Evolutionary conservation across 768 basidiomycete genomes (phyloP), one percentile per base, ranked within the genome.

Genomic region (Dentipellis sp.): DNA sequence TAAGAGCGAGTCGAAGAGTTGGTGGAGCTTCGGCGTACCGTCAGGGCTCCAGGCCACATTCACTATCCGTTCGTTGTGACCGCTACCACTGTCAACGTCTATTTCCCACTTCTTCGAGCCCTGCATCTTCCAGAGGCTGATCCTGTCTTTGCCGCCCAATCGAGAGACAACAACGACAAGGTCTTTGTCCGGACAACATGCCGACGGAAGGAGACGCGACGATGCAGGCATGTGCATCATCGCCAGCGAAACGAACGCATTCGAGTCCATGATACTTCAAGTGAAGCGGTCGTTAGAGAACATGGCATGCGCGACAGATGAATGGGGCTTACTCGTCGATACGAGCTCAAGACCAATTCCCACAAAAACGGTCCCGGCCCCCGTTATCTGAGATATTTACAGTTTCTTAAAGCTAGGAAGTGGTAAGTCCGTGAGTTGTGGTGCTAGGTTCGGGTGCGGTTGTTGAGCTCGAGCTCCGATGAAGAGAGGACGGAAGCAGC

Each of bases 141-240:
- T 68, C 58, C 81, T 78, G 64, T 90, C 87, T 59, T 78, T 77
- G 35, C 82, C 81, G 35, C 82, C 86, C 22, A 84, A 72, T 29
- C 81, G 78, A 56, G 84, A 83, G 51, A 91, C 72, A 8, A 90
- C 71, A 23, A 84, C 72, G 4, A 91, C 70, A 42, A 91, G 73
- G 68, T 92, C 90, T 67, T 91, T 92, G 72, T 91, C 90, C 9
- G 89, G 88, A 67, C 90, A 90, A 63, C 89, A 91, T 49, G 89
- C 81, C 19, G 82, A 78, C 10, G 72, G 56, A 22, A 87, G 69
- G 34, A 91, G 62, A 40, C 84, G 80, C 54, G 79, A 79, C 34
- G 79, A 72, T 7, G 79, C 71, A 6, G 84, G 79, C 11, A 89
- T 69, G 45, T 75, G 76, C 34, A 86, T 66, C 35, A 73, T 75